A percentile compares a stretch with the other conserved stretches of the same genome.
phyloP scores from a whole-genome alignment of 306 rosid species.

The Luffa aegyptiaca region DNA sequence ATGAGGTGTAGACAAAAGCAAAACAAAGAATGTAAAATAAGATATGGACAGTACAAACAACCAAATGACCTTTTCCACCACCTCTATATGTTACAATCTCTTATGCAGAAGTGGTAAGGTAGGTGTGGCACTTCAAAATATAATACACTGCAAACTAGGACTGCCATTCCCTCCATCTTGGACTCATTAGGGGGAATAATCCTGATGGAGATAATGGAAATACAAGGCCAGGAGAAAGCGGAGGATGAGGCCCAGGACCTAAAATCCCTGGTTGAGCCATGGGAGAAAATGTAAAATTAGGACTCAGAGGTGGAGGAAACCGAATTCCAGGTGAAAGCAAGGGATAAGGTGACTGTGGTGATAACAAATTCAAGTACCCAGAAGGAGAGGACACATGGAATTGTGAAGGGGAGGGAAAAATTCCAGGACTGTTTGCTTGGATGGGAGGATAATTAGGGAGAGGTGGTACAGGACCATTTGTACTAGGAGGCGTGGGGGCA shows the following conservation, averaged over 20 bases:
- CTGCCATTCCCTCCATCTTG: slow-evolving; percentile 79
- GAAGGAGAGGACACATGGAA: slow-evolving; percentile 80
- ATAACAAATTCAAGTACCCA: slow-evolving; percentile 50
- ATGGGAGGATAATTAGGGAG: slow-evolving; percentile 35
- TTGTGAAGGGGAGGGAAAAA: slow-evolving; percentile 81
- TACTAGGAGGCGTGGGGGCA: slow-evolving; percentile 37
- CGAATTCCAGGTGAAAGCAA: slow-evolving; percentile 75
- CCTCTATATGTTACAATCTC: slow-evolving; percentile 31
- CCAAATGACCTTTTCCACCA: slow-evolving; percentile 26
- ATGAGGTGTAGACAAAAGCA: slow-evolving; percentile 20
- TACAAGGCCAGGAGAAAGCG: slow-evolving; percentile 66
- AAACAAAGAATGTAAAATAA: slow-evolving; percentile 24
- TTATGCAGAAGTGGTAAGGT: slow-evolving; percentile 11
- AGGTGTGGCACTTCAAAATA: slow-evolving; percentile 24
- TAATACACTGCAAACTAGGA: slow-evolving; percentile 1
- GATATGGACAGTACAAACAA: slow-evolving; percentile 8
- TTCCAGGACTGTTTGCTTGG: slow-evolving; percentile 39
- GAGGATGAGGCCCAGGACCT: slow-evolving; percentile 92
- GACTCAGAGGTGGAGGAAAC: slow-evolving; percentile 59
- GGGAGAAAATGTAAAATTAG: slow-evolving; percentile 70
- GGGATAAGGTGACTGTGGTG: slow-evolving; percentile 76
- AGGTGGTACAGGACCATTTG: slow-evolving; percentile 36
- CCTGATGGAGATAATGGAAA: slow-evolving; percentile 79
- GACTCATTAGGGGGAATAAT: slow-evolving; percentile 67
- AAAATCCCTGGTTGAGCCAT: slow-evolving; percentile 69